Evolutionary conservation across 139 green algal genomes (phyloP).

Genomic region (Microglena sp.): DNA sequence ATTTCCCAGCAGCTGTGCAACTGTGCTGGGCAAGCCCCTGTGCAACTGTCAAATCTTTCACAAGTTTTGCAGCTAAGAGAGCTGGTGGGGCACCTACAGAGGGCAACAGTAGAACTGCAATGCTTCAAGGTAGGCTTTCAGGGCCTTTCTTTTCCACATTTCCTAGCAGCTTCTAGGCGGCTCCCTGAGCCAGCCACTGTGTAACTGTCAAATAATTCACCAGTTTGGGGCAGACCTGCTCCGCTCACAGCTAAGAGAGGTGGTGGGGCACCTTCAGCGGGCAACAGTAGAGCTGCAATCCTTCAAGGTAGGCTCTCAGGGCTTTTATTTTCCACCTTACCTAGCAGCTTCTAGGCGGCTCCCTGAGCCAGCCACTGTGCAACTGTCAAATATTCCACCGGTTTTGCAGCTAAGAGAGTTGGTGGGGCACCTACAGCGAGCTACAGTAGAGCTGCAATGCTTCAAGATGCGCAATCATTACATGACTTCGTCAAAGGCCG

Average conservation of each 20-base stretch:
- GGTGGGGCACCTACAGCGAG: not conserved
- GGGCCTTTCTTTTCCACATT: not conserved
- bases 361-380: not conserved
- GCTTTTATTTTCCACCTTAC: not conserved
- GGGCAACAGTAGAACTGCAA: conserved; percentile 24
- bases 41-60: not conserved
- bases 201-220: not conserved
- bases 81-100: conserved; percentile 6
- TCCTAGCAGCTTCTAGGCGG: not conserved
- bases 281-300: conserved; percentile 30
- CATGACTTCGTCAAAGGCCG: too few species aligned
- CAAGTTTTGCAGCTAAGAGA: too few species aligned
- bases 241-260: conserved; percentile 20
- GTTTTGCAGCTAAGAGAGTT: too few species aligned
- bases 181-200: not conserved
- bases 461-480: conserved; percentile 27
- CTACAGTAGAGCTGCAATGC: conserved; percentile 32
- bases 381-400: not conserved
- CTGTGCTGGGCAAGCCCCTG: not conserved
- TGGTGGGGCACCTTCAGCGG: conserved; percentile 3
- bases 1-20: too few species aligned
- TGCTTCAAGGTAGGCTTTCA: conserved; percentile 31
- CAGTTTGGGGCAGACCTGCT: too few species aligned
- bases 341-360: not conserved
- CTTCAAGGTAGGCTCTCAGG: conserved; percentile 24